phyloP scores from a whole-genome alignment of 805 yeast species.

The Ogataea methylovora region DNA sequence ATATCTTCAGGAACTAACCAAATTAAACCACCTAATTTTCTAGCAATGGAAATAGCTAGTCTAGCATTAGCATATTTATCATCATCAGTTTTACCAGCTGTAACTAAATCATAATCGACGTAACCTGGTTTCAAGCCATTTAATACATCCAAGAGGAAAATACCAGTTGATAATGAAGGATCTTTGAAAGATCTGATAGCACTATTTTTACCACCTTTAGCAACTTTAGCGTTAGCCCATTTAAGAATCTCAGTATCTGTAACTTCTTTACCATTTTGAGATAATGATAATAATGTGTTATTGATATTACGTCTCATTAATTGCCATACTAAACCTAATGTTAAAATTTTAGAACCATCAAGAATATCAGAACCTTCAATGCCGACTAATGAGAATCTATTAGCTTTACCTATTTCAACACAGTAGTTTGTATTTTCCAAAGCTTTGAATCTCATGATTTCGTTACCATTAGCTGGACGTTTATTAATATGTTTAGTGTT shows the following conservation, averaged over 20 bases:
- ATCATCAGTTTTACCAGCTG: slow-evolving; percentile 71
- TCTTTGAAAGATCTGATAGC: slow-evolving; percentile 83
- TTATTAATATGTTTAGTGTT: slow-evolving; percentile 75
- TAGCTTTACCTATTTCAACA: slow-evolving; percentile 92
- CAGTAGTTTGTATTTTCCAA: slow-evolving; percentile 97
- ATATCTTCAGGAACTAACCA: slow-evolving; percentile 99
- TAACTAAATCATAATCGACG: slow-evolving; percentile 90
- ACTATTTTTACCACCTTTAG: slow-evolving; percentile 74
- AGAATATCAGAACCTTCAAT: slow-evolving; percentile 96
- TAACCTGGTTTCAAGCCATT: slow-evolving; percentile 96
- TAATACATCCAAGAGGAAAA: slow-evolving; percentile 80
- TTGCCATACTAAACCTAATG: slow-evolving; percentile 96
- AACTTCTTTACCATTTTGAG: slow-evolving; percentile 67
- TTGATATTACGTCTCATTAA: slow-evolving; percentile 94
- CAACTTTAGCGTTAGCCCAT: slow-evolving; percentile 88
- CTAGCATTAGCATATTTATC: slow-evolving; percentile 91
- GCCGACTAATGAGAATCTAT: slow-evolving; percentile 90
- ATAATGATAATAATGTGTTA: slow-evolving; percentile 67
- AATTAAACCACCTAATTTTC: slow-evolving; percentile 94
- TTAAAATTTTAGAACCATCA: slow-evolving; percentile 84
- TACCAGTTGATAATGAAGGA: slow-evolving; percentile 64
- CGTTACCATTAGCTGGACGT: slow-evolving; percentile 67
- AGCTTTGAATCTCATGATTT: slow-evolving; percentile 86
- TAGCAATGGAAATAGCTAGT: slow-evolving; percentile 95
- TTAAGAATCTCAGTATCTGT: slow-evolving; percentile 79